Base-by-base conservation (phyloP, 768 basidiomycete genomes). In the Xerocomellus chrysenteron region DNA sequence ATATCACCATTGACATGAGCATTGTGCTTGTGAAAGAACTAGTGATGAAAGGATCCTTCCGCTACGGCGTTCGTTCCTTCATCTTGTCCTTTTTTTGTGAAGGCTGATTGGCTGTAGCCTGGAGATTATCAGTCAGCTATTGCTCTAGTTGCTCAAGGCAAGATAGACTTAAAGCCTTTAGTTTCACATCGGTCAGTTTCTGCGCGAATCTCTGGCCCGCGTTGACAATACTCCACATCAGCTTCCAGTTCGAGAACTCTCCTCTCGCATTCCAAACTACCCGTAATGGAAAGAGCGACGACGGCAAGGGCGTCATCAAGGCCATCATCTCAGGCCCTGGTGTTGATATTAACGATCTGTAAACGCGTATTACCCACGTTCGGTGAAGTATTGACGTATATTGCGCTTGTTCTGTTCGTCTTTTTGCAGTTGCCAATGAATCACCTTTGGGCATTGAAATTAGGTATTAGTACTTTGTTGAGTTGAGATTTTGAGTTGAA, bases 291-390 rank as follows among this genome's bases (percentile, higher is more conserved):
- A 91, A 88, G 78, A 87, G 92, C 47, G 78, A 82, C 52, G 91
- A 98, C 67, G 95, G 94, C 46, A 91, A 87, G 72, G 82, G 82
- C 35, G 87, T 94, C 42, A 95, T 96, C 68, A 96, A 97, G 74
- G 86, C 83, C 35, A 86, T 96, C 60, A 93, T 95, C 61, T 88
- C 88, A 47, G 92, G 92, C 6, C 91, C 91, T 42, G 88, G 79
- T 61, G 80, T 86, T 45, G 65, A 75, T 21, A 60, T 78, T 51
- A 76, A 79, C 50, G 74, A 76, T 47, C 36, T 69, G 46, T 82
- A 63, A 72, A 55, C 19, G 3, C 52, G n/a, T 16, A 11, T 39
- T n/a, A 19, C 21, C 33, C 26, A 7, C 16, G 44, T 51, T 35
- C 14, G 7, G 12, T 40, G 37, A 41, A 30, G 32, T 7, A 36